These are phyloP conservation scores for Eutrema japonicum DNA, from an alignment of 345 rosid genomes.

Conservation along the genomic window DNA sequence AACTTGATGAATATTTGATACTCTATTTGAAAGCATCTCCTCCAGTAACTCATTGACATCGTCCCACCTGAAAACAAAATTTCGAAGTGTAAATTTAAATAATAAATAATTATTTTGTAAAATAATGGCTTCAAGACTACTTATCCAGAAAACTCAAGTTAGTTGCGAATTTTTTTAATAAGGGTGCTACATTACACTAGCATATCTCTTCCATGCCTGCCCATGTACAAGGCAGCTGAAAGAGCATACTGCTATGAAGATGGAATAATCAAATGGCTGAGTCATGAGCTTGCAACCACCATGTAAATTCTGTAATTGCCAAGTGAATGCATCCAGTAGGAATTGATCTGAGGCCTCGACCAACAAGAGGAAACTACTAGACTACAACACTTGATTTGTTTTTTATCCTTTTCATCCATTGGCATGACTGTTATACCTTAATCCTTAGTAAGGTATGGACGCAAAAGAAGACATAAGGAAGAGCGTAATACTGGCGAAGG, in stretches of 20 bases:
- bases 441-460: not conserved
- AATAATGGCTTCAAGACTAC: constrained; percentile 1
- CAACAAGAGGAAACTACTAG: not conserved
- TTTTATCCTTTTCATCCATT: constrained; percentile 2
- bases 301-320: constrained; percentile 1
- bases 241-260: constrained; percentile 10
- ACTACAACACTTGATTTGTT: constrained; percentile 3
- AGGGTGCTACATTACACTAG: constrained; percentile 19
- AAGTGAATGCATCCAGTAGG: constrained; percentile 6
- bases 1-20: constrained; percentile 85
- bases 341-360: constrained; percentile 1
- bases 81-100: constrained; percentile 29
- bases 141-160: constrained; percentile 17
- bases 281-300: constrained; percentile 10
- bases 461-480: constrained; percentile 2
- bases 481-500: constrained; percentile 19
- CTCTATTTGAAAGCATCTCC: constrained; percentile 78
- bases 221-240: constrained; percentile 20
- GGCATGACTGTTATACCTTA: not conserved
- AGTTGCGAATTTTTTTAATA: constrained; percentile 5
- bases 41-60: constrained; percentile 71
- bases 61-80: constrained; percentile 65
- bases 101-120: not conserved
- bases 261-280: not conserved
- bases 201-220: constrained; percentile 26